Evolutionary conservation across 2,329 filamentous ascomycete genomes (phyloP), one percentile per base, ranked within the genome.

Genomic region (Fusarium sp.): DNA sequence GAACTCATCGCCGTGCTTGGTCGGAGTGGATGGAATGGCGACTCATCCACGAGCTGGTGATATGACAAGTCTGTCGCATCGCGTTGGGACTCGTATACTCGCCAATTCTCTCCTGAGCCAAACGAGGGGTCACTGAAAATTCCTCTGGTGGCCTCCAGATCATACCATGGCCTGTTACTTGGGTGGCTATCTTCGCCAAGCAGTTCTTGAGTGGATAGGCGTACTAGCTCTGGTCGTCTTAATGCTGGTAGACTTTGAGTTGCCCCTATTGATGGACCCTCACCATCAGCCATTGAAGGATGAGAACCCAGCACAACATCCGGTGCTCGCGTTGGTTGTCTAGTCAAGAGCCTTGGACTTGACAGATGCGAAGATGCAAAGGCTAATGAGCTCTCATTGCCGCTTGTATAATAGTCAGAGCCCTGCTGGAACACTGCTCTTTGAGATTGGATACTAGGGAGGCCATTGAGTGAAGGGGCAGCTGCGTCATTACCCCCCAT

Each of bases 21-120:
- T 75, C 46, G 82, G 75, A 45, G 79, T 78, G 67, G 86, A 81
- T 79, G 81, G 54, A 82, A 81, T 0, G 81, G 80, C 11, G 78
- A 77, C 23, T 75, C 77, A 38, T 80, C 76, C 15, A 80, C 78
- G 7, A 81, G 73, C 18, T 80, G 78, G 40, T 77, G 75, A 66
- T 82, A 81, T 9, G 78, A 77, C 13, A 77, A 71, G 27, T 76
- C 80, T 12, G 66, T 60, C 13, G 77, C 74, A 9, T 77, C 77
- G 30, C 75, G 69, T 11, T 70, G 77, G 23, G 62, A 68, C 23
- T 67, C 67, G n/a, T 80, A 73, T 11, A 79, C 64, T 23, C 78
- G 74, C 81, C 81, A 83, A 58, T 83, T 82, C 67, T 82, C 81
- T 6, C 74, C 60, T 4, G 81, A 81, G 10, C 74, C 78, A 64